phyloP scores from a whole-genome alignment of 164 flowering plant species.

The Macadamia integrifolia region DNA sequence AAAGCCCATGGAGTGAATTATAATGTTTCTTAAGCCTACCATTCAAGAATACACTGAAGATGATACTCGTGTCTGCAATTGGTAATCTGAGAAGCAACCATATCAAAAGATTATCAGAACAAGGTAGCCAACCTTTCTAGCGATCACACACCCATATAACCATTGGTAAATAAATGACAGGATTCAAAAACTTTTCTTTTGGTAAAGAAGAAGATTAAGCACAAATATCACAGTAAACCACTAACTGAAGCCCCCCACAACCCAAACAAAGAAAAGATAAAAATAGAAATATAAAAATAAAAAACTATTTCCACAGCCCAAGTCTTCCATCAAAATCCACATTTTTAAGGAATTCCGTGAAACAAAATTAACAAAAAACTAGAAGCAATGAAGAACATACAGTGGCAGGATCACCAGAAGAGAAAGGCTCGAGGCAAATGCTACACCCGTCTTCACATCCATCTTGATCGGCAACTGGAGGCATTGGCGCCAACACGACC shows the following conservation, averaged over 20 bases:
- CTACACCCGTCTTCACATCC: conserved; percentile 51
- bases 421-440: conserved; percentile 62
- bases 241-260: neutral
- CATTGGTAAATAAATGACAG: too few relatives aligned
- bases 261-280: neutral
- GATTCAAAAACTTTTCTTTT: too few relatives aligned
- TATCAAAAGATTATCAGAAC: neutral
- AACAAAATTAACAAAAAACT: neutral
- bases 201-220: too few relatives aligned
- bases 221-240: neutral
- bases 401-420: conserved; percentile 43
- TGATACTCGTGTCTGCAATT: conserved; percentile 78
- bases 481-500: conserved; percentile 12
- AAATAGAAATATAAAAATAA: neutral
- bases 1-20: neutral
- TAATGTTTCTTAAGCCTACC: conserved; percentile 28
- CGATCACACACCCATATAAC: too few relatives aligned
- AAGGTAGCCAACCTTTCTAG: neutral
- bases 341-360: neutral
- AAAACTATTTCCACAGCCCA: too few relatives aligned
- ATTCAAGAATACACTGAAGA: conserved; percentile 84
- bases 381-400: conserved; percentile 21
- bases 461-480: conserved; percentile 18
- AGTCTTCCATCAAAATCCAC: neutral
- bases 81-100: conserved; percentile 48